Base-by-base conservation (phyloP, 768 basidiomycete species). In the Amanita exitialis region DNA sequence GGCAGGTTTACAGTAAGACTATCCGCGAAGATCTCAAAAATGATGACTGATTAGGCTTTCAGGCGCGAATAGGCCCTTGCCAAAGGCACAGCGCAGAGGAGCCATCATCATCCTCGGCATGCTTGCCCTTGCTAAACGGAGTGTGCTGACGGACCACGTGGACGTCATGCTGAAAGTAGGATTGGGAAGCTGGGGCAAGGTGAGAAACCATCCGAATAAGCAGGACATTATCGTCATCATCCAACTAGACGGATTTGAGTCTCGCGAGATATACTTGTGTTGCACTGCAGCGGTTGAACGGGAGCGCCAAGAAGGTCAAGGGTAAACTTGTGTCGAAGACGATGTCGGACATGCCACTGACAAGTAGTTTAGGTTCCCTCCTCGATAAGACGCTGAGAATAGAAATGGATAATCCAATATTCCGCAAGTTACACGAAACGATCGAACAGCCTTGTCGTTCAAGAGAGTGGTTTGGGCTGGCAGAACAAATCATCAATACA, bases 81-180 rank as follows among this genome's bases (percentile, higher is more conserved):
- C 91, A 0, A 80, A 80, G 54, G 74, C 75, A 34, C 96, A 98
- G 63, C 77, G 95, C n/a, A 79, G 91, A 38, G 96, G 94, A 0
- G 90, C 95, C 0, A 92, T 98, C 58, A 92, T 94, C 60, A 85
- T 97, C 47, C 74, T 99, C n/a, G 90, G 95, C 36, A 98, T 99
- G 95, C 71, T 98, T 21, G 95, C 93, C 2, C 66, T 94, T 5
- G 90, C 95, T 0, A 86, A 79, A 60, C 80, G 80, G 51, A 78
- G 89, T 35, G 84, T 97, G 6, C 56, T 78, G 35, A 68, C 62
- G 0, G 91, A 97, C 56, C 79, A 82, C 43, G 82, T 94, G 1
- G 95, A 97, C 28, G 70, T 78, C 6, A 76, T 99, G 61, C 75
- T 98, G 34, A 87, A 79, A 65, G 79, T 95, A 32, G 95, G 96